Evolutionary conservation across 352 stramenopile species (phyloP).

Genomic region (Pythium guiyangense): DNA sequence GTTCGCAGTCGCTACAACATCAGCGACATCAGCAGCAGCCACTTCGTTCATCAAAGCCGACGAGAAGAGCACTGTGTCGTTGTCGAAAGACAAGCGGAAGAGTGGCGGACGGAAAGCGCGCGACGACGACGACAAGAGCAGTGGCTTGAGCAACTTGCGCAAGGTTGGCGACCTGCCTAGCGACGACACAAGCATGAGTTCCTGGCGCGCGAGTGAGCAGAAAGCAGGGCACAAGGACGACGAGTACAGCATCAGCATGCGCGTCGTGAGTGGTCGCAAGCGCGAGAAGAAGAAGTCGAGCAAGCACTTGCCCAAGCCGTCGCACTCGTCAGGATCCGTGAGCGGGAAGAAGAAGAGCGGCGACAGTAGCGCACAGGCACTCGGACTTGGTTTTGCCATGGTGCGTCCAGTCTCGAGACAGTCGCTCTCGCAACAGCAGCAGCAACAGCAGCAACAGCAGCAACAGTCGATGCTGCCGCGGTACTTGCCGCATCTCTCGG

Average conservation of each 20-base stretch:
- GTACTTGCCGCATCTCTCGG: conserved; percentile 40
- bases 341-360: conserved; percentile 32
- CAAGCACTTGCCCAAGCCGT: conserved; percentile 37
- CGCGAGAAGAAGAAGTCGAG: conserved; percentile 34
- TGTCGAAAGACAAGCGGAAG: conserved; percentile 33
- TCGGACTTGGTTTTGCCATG: conserved; percentile 21
- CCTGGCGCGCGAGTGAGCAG: no score
- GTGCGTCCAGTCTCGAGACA: conserved; percentile 45
- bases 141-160: no score
- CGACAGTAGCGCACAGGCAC: conserved; percentile 7
- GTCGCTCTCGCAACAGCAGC: conserved; percentile 27
- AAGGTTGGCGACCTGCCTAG: no score
- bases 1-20: neutral
- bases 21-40: no score
- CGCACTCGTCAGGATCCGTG: conserved; percentile 17
- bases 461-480: conserved; percentile 22
- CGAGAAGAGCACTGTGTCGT: conserved; percentile 24
- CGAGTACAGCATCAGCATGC: conserved; percentile 18
- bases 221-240: conserved; percentile 28
- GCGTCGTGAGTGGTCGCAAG: conserved; percentile 21
- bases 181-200: no score
- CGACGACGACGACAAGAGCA: no score
- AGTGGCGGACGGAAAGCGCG: no score
- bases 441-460: conserved; percentile 25
- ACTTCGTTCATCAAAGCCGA: conserved; percentile 15